Evolutionary conservation across 495 filamentous ascomycete genomes (phyloP).

Genomic region (Cladorrhinum samala): DNA sequence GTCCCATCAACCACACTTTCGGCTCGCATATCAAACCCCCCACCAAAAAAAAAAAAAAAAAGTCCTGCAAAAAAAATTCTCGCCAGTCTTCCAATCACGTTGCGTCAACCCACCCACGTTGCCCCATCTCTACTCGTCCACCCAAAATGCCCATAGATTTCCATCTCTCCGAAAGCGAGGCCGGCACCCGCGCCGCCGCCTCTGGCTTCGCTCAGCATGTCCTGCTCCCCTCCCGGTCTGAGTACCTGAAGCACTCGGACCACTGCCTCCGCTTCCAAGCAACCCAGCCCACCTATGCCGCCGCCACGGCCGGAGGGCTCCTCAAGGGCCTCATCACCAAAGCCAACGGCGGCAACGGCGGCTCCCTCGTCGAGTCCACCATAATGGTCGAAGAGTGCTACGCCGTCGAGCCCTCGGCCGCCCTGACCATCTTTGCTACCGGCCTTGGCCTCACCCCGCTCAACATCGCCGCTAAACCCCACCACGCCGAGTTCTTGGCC

Average conservation of each 20-base stretch:
- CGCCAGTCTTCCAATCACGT: not conserved
- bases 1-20: too few species aligned
- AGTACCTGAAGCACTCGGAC: conserved; percentile 27
- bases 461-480: conserved; percentile 34
- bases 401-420: conserved; percentile 40
- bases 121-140: not conserved
- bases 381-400: conserved; percentile 51
- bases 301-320: conserved; percentile 37
- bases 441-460: conserved; percentile 46
- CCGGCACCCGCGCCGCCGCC: conserved; percentile 29
- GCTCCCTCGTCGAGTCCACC: conserved; percentile 39
- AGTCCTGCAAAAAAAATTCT: too few species aligned
- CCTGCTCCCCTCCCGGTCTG: conserved; percentile 28
- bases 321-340: conserved; percentile 43
- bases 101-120: too few species aligned
- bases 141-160: conserved; percentile 36
- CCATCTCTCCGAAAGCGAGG: conserved; percentile 31
- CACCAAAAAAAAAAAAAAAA: too few species aligned
- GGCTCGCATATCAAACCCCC: too few species aligned
- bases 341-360: conserved; percentile 38
- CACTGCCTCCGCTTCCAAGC: conserved; percentile 40
- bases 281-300: conserved; percentile 38
- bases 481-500: conserved; percentile 40
- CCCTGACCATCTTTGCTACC: conserved; percentile 48
- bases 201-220: conserved; percentile 29